Evolutionary conservation across 2,329 filamentous ascomycete genomes (phyloP), one percentile per base, ranked within the genome.

Genomic region (Penicillium sp.): DNA sequence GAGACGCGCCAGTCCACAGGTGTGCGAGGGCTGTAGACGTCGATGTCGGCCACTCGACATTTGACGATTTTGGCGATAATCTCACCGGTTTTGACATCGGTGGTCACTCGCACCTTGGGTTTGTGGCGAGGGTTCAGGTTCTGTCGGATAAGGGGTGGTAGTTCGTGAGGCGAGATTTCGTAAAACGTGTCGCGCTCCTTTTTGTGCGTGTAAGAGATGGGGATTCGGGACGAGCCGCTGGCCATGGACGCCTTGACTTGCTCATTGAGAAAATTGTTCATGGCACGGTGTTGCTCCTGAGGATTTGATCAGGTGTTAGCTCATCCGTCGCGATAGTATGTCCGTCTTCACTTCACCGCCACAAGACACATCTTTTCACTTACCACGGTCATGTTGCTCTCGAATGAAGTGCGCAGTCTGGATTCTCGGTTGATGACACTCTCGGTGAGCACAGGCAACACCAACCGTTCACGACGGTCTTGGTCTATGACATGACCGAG

Each of bases 1-100:
- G 89, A 95, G 57, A 98, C 84, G 9, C 93, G 87, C 70, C 90
- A 95, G 69, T 98, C 93, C 62, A 96, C 87, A 3, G 82, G 81
- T 7, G 79, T 80, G 43, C 76, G 74, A 0, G 93, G 91, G 58
- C 89, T 86, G 68, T 86, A 85, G 13, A 98, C 79, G 60, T 95
- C 86, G n/a, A 96, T 73, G 65, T 98, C 90, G 26, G 82, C 84
- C 11, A 97, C 77, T n/a, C 90, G 83, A 26, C 84, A 83, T 73
- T 98, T 98, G 69, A 98, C 83, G 60, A 98, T 96, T 66, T 88
- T 90, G 50, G 83, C 85, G 9, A 91, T 70, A 2, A 90, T 72
- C 49, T 83, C 75, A 26, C 79, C 77, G 0, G 82, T 87, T 61
- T 84, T 84, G 63, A 86, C 82, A 64, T 95, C 86, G 48, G 82